phyloP scores from a whole-genome alignment of 1,284 basidiomycete species.

The Fomitopsis schrenkii region DNA sequence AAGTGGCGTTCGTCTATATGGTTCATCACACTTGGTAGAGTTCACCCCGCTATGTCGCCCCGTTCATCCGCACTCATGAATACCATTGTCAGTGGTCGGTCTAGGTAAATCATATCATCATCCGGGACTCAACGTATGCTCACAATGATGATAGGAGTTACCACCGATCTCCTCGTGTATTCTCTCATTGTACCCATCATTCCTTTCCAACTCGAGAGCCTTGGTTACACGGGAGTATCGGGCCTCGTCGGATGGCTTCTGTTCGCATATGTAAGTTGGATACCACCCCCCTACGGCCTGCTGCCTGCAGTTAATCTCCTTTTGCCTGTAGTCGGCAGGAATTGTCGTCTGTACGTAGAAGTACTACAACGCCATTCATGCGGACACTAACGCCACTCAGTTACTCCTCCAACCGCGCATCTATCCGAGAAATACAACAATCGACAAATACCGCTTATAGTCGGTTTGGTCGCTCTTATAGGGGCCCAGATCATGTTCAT shows the following conservation, averaged over 20 bases:
- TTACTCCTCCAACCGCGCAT: constrained; percentile 67
- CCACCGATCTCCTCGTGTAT: constrained; percentile 62
- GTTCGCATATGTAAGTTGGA: constrained; percentile 47
- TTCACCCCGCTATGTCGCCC: neutral
- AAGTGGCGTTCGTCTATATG: constrained; percentile 29
- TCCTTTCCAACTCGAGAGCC: constrained; percentile 63
- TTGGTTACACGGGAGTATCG: constrained; percentile 51
- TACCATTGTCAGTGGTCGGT: constrained; percentile 27
- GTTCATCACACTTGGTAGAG: constrained; percentile 25
- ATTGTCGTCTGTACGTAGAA: constrained; percentile 24
- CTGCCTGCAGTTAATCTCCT: neutral
- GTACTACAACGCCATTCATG: constrained; percentile 1
- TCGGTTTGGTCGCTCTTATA: constrained; percentile 53
- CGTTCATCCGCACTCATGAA: neutral
- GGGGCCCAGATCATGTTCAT: constrained; percentile 70
- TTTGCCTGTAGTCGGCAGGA: constrained; percentile 26
- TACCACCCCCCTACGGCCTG: neutral
- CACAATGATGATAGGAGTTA: constrained; percentile 43
- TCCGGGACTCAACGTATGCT: neutral
- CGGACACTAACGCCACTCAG: constrained; percentile 28
- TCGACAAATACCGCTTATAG: constrained; percentile 55
- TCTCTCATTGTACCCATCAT: constrained; percentile 72
- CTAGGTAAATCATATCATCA: constrained; percentile 24
- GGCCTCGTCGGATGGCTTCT: constrained; percentile 65
- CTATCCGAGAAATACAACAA: constrained; percentile 59